phyloP scores from a whole-genome alignment of 2,329 filamentous ascomycete species.

The Penicillium sp. region DNA sequence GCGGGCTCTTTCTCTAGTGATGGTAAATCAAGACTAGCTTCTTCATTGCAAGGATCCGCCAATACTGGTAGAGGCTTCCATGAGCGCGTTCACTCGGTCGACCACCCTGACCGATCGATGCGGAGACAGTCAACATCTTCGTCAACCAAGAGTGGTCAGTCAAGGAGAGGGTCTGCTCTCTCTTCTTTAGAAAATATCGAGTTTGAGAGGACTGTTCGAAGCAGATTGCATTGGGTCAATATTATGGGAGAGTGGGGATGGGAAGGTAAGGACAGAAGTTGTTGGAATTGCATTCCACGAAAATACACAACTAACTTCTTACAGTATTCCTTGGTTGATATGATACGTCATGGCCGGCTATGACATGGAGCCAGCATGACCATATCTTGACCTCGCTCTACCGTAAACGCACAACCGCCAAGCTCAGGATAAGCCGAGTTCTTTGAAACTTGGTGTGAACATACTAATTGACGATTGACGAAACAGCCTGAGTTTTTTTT shows the following conservation, averaged over 20 bases:
- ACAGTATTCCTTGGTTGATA: constrained; percentile 25
- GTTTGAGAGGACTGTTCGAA: constrained; percentile 66
- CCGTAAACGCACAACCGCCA: not conserved
- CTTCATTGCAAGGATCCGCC: constrained; percentile 34
- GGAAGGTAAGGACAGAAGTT: constrained; percentile 60
- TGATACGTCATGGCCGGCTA: not conserved
- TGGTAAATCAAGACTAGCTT: constrained; percentile 13
- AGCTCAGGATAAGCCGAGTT: not conserved
- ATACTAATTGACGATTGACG: constrained; percentile 19
- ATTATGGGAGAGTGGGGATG: constrained; percentile 75
- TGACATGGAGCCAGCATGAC: not conserved
- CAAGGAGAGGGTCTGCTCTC: constrained; percentile 37
- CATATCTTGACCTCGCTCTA: not conserved
- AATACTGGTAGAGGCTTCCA: constrained; percentile 17
- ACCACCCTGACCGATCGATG: constrained; percentile 30
- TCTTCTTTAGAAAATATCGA: constrained; percentile 53
- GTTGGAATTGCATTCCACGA: not conserved
- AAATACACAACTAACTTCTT: not conserved
- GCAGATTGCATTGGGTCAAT: constrained; percentile 68
- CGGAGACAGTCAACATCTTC: constrained; percentile 16
- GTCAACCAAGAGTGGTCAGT: constrained; percentile 18
- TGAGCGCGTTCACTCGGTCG: constrained; percentile 29
- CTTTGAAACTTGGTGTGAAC: not conserved
- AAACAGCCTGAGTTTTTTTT: constrained; percentile 8
- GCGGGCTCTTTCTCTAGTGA: constrained; percentile 11